Evolutionary conservation across 2,329 filamentous ascomycete species (phyloP).

Genomic region (Leptographium lundbergii): DNA sequence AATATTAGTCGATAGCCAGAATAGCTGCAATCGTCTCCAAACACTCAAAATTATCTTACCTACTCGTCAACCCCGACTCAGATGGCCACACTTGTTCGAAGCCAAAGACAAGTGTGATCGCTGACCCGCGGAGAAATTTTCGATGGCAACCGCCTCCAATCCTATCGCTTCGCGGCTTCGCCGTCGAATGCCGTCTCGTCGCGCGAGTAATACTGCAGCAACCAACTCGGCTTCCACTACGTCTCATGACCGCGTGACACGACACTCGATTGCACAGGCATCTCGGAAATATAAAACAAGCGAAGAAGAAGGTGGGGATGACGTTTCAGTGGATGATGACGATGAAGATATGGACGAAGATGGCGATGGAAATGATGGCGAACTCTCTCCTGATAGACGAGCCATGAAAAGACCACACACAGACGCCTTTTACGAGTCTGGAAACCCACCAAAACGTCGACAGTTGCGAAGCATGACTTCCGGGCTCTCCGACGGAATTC

Average conservation of each 20-base stretch:
- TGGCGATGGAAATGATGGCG: not conserved
- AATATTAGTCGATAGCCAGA: not conserved
- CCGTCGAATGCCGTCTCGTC: not conserved
- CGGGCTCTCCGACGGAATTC: not conserved
- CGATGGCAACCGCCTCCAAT: not conserved
- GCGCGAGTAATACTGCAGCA: not conserved
- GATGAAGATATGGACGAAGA: not conserved
- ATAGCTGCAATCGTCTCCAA: not conserved
- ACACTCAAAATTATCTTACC: not conserved
- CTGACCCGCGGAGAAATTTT: not conserved
- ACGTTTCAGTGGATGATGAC: not conserved
- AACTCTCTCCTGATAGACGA: not conserved
- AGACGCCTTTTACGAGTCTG: not conserved
- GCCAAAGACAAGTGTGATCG: not conserved
- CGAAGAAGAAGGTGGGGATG: conserved; percentile 3
- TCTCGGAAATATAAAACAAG: conserved; percentile 1
- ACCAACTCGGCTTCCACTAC: not conserved
- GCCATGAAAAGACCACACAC: not conserved
- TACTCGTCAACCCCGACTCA: not conserved
- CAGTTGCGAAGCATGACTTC: not conserved
- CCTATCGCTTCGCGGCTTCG: conserved; percentile 4
- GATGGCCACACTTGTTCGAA: not conserved
- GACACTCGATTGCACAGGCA: conserved; percentile 2
- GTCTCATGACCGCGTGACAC: conserved; percentile 4
- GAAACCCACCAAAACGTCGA: not conserved